Evolutionary conservation across 73 alveolate genomes (phyloP), one percentile per base, ranked within the genome.

Genomic region (Tetrahymena elliotti): DNA sequence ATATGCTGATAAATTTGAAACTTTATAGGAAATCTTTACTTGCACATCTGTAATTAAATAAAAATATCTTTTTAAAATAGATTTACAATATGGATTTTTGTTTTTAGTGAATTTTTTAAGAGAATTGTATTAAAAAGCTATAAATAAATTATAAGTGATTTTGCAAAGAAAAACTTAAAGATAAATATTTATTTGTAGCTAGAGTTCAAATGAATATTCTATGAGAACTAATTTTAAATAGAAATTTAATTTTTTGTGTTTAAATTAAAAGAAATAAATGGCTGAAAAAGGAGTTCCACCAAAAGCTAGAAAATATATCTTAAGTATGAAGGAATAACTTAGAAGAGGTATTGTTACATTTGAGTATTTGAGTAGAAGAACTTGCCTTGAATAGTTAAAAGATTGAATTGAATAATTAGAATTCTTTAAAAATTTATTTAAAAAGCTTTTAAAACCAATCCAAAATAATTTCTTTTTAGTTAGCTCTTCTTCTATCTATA

Each of bases 1-100:
- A 84, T 95, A 93, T 93, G 97, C 98, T 53, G 99, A 97, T 84
- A 97, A 97, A 83, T 97, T 97, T 94, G 98, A 97, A 83, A 95
- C 52, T 83, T 53, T 97, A 83, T 96, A 95, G 82, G 98, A 97
- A 68, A 95, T 97, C 52, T 97, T 97, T 94, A 95, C 93, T 39
- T 52, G 54, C 84, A 93, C 95, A 31, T 93, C 96, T 8, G 96
- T 92, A 96, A 54, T 83, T 27, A 37, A 16, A 1, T 1, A 68
- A 7, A 40, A 40, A 10, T 8, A 40, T 10, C 8, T 40, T 10
- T 40, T n/a, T n/a, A n/a, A n/a, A n/a, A n/a, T n/a, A n/a, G n/a
- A n/a, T n/a, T n/a, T n/a, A n/a, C n/a, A n/a, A n/a, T n/a, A n/a
- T n/a, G n/a, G n/a, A n/a, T n/a, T n/a, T n/a, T n/a, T n/a, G n/a